Conservation (phyloP, 2,329 filamentous ascomycete genomes). For the Colletotrichum gloeosporioides region DNA sequence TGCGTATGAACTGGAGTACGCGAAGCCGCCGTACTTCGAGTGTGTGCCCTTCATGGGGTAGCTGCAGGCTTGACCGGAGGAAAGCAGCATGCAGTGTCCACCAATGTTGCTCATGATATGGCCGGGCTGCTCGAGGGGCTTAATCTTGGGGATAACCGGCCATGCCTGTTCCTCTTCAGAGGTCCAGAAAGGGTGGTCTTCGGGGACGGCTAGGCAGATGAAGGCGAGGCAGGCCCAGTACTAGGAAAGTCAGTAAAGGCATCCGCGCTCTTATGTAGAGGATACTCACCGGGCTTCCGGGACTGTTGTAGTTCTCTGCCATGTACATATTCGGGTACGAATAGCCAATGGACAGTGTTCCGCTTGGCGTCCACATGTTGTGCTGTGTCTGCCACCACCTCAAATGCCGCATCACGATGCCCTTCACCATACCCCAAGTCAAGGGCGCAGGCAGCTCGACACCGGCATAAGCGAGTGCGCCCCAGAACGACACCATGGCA, state of each 20-base stretch:
- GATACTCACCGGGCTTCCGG: slow-evolving; percentile 61
- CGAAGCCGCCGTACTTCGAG: slow-evolving; percentile 81
- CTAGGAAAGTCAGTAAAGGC: slow-evolving; percentile 34
- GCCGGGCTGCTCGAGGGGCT: slow-evolving; percentile 69
- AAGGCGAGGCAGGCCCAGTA: slow-evolving; percentile 85
- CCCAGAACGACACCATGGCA: slow-evolving; percentile 86
- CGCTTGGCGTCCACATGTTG: slow-evolving; percentile 77
- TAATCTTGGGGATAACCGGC: slow-evolving; percentile 61
- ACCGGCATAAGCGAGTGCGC: slow-evolving; percentile 76
- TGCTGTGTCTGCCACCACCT: slow-evolving; percentile 81
- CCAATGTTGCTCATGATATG: slow-evolving; percentile 76
- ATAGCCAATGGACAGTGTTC: slow-evolving; percentile 78
- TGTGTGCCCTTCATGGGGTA: slow-evolving; percentile 84
- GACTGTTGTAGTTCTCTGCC: slow-evolving; percentile 85
- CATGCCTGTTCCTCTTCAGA: slow-evolving; percentile 67
- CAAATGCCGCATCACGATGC: slow-evolving; percentile 74
- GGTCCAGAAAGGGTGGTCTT: slow-evolving; percentile 77
- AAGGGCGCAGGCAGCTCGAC: slow-evolving; percentile 75
- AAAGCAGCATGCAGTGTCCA: slow-evolving; percentile 78
- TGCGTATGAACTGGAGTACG: slow-evolving; percentile 77
- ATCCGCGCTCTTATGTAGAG: not conserved
- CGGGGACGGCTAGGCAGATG: slow-evolving; percentile 73
- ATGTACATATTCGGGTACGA: slow-evolving; percentile 83
- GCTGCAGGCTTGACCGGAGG: slow-evolving; percentile 80
- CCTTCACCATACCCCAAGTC: slow-evolving; percentile 81